These are phyloP conservation scores for Mortierella sp. DNA, from an alignment of 371 early-diverging fungal genomes.

Conservation along the genomic window DNA sequence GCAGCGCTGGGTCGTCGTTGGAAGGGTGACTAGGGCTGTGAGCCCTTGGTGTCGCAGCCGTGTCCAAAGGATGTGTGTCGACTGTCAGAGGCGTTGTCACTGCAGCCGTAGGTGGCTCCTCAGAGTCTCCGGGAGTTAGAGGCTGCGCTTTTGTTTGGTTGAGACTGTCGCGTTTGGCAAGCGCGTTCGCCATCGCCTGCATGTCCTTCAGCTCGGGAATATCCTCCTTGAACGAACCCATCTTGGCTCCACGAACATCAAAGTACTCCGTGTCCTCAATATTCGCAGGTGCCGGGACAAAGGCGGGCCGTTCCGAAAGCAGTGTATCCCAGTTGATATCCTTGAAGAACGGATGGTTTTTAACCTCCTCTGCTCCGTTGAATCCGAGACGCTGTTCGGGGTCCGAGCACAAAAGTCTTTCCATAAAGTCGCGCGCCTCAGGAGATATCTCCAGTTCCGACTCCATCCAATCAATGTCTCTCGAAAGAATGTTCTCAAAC, in stretches of 20 bases:
- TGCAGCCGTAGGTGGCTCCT: slow-evolving; percentile 16
- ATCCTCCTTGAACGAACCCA: slow-evolving; percentile 60
- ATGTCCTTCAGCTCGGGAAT: slow-evolving; percentile 48
- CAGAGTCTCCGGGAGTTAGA: not conserved
- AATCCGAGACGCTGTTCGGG: slow-evolving; percentile 83
- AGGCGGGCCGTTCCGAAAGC: slow-evolving; percentile 78
- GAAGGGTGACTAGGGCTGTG: slow-evolving; percentile 13
- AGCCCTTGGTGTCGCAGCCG: slow-evolving; percentile 34
- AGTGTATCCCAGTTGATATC: slow-evolving; percentile 79
- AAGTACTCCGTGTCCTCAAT: slow-evolving; percentile 95
- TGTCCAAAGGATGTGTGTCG: slow-evolving; percentile 23
- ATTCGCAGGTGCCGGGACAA: slow-evolving; percentile 85
- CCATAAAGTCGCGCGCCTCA: slow-evolving; percentile 92
- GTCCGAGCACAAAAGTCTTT: slow-evolving; percentile 81
- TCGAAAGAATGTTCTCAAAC: slow-evolving; percentile 87
- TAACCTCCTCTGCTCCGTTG: slow-evolving; percentile 77
- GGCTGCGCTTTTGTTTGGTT: slow-evolving; percentile 10
- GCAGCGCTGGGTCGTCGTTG: slow-evolving; percentile 6
- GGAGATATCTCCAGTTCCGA: slow-evolving; percentile 77
- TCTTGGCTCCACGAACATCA: slow-evolving; percentile 86
- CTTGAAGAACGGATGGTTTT: slow-evolving; percentile 75
- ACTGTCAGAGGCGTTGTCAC: slow-evolving; percentile 10
- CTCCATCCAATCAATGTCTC: slow-evolving; percentile 82
- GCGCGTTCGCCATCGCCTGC: slow-evolving; percentile 31
- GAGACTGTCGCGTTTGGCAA: slow-evolving; percentile 23